Evolutionary conservation across 1,139 yeast species (phyloP).

Genomic region (Arxiozyma bovina): DNA sequence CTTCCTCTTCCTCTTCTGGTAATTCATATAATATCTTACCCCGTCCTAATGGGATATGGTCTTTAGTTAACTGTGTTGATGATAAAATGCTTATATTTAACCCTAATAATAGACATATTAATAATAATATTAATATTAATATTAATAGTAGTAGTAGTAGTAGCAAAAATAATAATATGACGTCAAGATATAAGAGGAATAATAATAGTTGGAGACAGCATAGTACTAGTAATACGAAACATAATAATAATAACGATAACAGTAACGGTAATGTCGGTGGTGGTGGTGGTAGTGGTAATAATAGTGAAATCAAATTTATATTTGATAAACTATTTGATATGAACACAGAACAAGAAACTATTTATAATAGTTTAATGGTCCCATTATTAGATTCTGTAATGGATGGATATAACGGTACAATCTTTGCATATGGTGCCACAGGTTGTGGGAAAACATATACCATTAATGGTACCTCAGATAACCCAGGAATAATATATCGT

Average conservation of each 20-base stretch:
- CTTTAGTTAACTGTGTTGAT: conserved; percentile 74
- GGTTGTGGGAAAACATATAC: conserved; percentile 98
- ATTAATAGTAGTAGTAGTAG: neutral
- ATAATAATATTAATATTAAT: neutral
- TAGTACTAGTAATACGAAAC: neutral
- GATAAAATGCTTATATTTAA: conserved; percentile 84
- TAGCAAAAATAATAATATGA: neutral
- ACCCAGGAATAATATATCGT: conserved; percentile 74
- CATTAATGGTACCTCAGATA: conserved; percentile 61
- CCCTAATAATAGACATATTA: conserved; percentile 51
- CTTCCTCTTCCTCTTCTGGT: neutral
- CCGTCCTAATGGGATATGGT: conserved; percentile 50
- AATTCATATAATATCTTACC: conserved; percentile 9
- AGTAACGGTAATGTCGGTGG: neutral
- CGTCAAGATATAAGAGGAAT: neutral
- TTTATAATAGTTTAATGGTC: conserved; percentile 56
- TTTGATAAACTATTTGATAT: conserved; percentile 75
- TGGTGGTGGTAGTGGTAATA: neutral
- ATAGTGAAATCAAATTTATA: conserved; percentile 61
- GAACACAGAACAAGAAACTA: conserved; percentile 53
- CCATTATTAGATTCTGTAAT: conserved; percentile 67
- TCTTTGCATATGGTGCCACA: conserved; percentile 95
- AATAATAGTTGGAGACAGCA: neutral
- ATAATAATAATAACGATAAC: neutral
- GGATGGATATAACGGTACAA: conserved; percentile 84